phyloP scores from a whole-genome alignment of 805 yeast genomes.

The Alloascoidea hylecoeti region DNA sequence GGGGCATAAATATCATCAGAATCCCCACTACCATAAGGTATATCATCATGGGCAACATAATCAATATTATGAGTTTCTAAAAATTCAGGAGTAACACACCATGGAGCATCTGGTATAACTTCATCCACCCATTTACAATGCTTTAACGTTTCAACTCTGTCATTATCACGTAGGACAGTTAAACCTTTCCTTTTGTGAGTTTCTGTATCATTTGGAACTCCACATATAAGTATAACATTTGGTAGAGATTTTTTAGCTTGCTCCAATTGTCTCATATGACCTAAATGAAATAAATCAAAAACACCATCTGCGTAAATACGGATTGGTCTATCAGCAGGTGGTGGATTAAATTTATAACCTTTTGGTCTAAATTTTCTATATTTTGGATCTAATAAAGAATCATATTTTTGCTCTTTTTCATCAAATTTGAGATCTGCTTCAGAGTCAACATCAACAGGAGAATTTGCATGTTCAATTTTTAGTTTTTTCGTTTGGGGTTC shows the following conservation, averaged over 20 bases:
- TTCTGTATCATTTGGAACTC: slow-evolving; percentile 80
- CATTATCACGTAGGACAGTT: slow-evolving; percentile 80
- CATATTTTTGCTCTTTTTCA: slow-evolving; percentile 34
- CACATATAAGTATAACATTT: slow-evolving; percentile 76
- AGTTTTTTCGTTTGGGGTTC: slow-evolving; percentile 10
- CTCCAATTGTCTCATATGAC: slow-evolving; percentile 95
- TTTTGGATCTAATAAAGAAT: slow-evolving; percentile 50
- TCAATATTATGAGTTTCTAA: slow-evolving; percentile 71
- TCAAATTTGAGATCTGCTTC: too few relatives aligned
- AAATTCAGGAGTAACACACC: slow-evolving; percentile 84
- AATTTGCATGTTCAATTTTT: slow-evolving; percentile 16
- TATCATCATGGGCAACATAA: slow-evolving; percentile 95
- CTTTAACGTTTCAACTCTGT: slow-evolving; percentile 77
- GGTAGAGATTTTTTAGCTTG: slow-evolving; percentile 90
- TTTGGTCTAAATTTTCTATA: slow-evolving; percentile 65
- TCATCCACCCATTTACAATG: slow-evolving; percentile 99
- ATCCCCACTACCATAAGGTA: slow-evolving; percentile 86
- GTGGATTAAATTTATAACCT: slow-evolving; percentile 67
- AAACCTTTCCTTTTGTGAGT: slow-evolving; percentile 90
- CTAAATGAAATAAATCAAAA: slow-evolving; percentile 90
- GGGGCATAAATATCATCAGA: slow-evolving; percentile 89
- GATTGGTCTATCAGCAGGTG: slow-evolving; percentile 76
- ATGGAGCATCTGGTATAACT: slow-evolving; percentile 88
- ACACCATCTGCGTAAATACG: slow-evolving; percentile 98
- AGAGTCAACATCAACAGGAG: too few relatives aligned